phyloP scores from a whole-genome alignment of 306 rosid genomes.

The Vigna hirtella region DNA sequence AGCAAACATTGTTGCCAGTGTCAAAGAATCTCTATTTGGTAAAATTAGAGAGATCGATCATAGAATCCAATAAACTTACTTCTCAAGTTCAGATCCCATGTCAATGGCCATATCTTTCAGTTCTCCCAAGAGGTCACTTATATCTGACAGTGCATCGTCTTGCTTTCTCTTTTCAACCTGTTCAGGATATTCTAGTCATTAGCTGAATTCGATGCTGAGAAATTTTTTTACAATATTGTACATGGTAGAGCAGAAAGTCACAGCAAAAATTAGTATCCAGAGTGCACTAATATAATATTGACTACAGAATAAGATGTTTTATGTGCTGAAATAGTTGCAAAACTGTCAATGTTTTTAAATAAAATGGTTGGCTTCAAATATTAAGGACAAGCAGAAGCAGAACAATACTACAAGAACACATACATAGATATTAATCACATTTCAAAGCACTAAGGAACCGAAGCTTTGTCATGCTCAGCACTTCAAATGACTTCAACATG shows the following conservation, averaged over 20 bases:
- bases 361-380: constrained; percentile 23
- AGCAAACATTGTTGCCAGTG: neutral
- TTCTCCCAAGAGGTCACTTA: constrained; percentile 83
- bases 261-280: constrained; percentile 8
- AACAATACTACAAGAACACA: constrained; percentile 17
- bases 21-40: constrained; percentile 10
- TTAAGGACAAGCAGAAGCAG: constrained; percentile 8
- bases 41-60: constrained; percentile 17
- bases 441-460: neutral
- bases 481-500: neutral
- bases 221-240: neutral
- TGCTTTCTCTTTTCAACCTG: constrained; percentile 85
- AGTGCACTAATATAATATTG: constrained; percentile 34
- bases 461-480: constrained; percentile 26
- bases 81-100: constrained; percentile 87
- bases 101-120: constrained; percentile 90
- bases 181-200: constrained; percentile 35
- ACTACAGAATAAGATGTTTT: neutral
- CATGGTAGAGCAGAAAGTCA: constrained; percentile 1
- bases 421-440: constrained; percentile 22
- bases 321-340: neutral
- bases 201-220: constrained; percentile 23
- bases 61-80: constrained; percentile 47
- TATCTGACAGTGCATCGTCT: constrained; percentile 80
- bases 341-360: neutral